Base-by-base conservation (phyloP, 2,329 filamentous ascomycete species). In the Ophiostoma fasciatum region DNA sequence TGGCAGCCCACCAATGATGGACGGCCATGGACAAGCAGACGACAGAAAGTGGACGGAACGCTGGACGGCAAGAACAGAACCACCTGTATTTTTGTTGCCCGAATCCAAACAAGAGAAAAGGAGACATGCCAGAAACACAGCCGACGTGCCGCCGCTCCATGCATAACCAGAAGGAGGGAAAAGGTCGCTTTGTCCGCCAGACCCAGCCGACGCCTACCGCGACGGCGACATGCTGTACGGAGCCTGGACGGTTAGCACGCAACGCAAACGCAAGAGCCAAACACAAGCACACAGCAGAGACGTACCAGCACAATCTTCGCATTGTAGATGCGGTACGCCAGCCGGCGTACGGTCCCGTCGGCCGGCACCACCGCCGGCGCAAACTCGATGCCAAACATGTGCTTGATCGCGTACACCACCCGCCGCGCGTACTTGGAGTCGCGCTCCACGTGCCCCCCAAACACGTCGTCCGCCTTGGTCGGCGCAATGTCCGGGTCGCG, bases 341-440 rank as follows among this genome's bases (percentile, higher is more conserved):
- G 62, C 52, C 93, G 94, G 51, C 71, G 74, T 41, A 96, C 82
- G 47, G 78, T 92, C 6, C 90, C 84, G 59, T 98, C 90, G 0
- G 87, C 85, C 35, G 82, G 75, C 22, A 98, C 90, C 1, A 96
- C 88, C 30, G 84, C 83, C 0, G 87, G 79, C 2, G 90, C 83
- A 52, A 98, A 87, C 55, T 98, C 90, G 41, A 98, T 82, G 35
- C 87, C 90, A 54, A 98, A 92, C 85, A 94, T 94, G 54, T 93
- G 82, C 44, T 82, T 80, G 20, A 98, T 83, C 5, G 87, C 90
- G 55, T 93, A 96, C 1, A 96, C 87, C 10, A 96, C 81, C 28
- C 90, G 66, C 56, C 77, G 82, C 1, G 88, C 80, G 49, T 85
- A 96, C 56, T 93, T 94, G 44, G 78, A 74, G 46, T 94, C 82